Conservation (phyloP, 768 basidiomycete species). For the Macrocybe gigantea region DNA sequence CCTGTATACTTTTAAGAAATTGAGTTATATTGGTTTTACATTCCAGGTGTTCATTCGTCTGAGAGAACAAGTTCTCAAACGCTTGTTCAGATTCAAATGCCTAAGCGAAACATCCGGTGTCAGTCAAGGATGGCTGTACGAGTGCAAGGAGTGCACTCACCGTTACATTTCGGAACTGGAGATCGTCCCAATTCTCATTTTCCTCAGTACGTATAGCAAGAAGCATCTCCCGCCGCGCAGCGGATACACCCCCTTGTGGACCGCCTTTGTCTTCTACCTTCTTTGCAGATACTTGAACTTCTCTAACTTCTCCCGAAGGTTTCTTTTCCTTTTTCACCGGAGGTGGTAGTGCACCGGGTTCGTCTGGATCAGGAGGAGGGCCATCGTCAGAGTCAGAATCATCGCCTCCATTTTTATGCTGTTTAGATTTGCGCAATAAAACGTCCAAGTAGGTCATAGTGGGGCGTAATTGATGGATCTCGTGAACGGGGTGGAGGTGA, state of each 20-base stretch:
- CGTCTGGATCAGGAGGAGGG: constrained; percentile 77
- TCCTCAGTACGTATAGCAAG: constrained; percentile 68
- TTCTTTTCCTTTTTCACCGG: constrained; percentile 59
- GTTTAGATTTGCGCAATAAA: constrained; percentile 57
- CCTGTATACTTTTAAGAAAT: constrained; percentile 53
- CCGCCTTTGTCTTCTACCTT: constrained; percentile 60
- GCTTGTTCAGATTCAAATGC: constrained; percentile 47
- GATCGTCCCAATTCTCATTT: constrained; percentile 69
- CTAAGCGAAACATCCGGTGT: constrained; percentile 29
- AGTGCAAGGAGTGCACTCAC: constrained; percentile 31
- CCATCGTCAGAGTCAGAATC: constrained; percentile 78
- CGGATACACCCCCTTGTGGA: constrained; percentile 60
- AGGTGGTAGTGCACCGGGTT: constrained; percentile 32
- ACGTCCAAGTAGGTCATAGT: constrained; percentile 78
- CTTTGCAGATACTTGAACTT: constrained; percentile 72
- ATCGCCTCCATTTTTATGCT: constrained; percentile 39
- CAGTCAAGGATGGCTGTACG: background rate
- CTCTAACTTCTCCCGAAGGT: constrained; percentile 51
- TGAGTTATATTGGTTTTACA: constrained; percentile 50
- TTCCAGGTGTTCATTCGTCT: constrained; percentile 39
- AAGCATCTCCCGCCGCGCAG: constrained; percentile 72
- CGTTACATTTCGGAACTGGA: constrained; percentile 60
- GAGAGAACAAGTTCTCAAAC: constrained; percentile 63
- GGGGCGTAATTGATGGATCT: constrained; percentile 80
- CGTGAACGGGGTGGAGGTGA: constrained; percentile 71